Conservation (phyloP, 2,329 filamentous ascomycete species). For the Neofusicoccum ribis region DNA sequence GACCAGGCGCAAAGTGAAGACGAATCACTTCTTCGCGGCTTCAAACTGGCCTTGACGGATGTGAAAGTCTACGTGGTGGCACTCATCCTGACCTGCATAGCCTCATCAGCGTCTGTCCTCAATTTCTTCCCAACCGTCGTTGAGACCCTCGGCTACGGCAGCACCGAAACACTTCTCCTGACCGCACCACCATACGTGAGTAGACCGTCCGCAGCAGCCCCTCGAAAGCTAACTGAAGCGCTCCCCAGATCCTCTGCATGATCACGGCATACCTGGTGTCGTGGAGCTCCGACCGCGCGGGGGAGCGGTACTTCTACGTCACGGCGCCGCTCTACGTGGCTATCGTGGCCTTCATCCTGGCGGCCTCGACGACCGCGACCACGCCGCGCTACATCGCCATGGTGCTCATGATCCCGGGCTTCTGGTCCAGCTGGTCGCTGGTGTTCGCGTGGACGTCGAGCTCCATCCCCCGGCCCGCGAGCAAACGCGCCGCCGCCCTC, state of each 20-base stretch:
- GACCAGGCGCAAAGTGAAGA: slow-evolving; percentile 23
- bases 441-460: slow-evolving; percentile 6
- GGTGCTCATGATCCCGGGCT: slow-evolving; percentile 28
- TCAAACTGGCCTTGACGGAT: not conserved
- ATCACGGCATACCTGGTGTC: slow-evolving; percentile 4
- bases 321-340: slow-evolving; percentile 8
- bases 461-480: slow-evolving; percentile 7
- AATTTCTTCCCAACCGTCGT: slow-evolving; percentile 40
- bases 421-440: slow-evolving; percentile 3
- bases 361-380: slow-evolving; percentile 5
- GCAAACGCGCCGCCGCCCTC: slow-evolving; percentile 19
- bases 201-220: too few species aligned
- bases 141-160: slow-evolving; percentile 39
- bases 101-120: slow-evolving; percentile 23
- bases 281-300: slow-evolving; percentile 17
- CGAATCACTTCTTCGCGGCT: not conserved
- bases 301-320: slow-evolving; percentile 4
- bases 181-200: slow-evolving; percentile 25
- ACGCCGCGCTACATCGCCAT: slow-evolving; percentile 34
- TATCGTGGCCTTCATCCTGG: slow-evolving; percentile 19
- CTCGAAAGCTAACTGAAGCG: too few species aligned
- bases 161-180: slow-evolving; percentile 36
- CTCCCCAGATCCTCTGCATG: not conserved
- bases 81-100: not conserved
- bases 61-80: slow-evolving; percentile 3